Evolutionary conservation across 2,329 filamentous ascomycete genomes (phyloP).

Genomic region (Monosporascus sp.): DNA sequence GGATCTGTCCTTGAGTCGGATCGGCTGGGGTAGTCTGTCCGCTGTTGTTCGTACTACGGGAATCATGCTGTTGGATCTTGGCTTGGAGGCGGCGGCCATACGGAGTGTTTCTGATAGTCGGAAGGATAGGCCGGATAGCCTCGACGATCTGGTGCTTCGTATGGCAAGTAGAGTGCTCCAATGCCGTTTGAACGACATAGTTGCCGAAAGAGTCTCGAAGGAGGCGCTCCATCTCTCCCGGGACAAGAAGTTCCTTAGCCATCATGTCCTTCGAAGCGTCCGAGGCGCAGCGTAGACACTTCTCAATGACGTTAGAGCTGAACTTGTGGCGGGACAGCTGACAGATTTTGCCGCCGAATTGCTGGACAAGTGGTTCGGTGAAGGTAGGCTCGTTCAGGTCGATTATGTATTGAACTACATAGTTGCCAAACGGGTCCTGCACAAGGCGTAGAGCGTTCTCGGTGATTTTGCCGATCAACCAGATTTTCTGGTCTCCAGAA

Average conservation of each 20-base stretch:
- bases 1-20: slow-evolving; percentile 47
- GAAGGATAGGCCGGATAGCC: slow-evolving; percentile 76
- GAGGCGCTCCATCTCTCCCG: slow-evolving; percentile 77
- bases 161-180: slow-evolving; percentile 73
- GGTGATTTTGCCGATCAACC: slow-evolving; percentile 83
- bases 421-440: slow-evolving; percentile 97
- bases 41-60: slow-evolving; percentile 37
- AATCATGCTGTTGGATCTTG: slow-evolving; percentile 67
- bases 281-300: slow-evolving; percentile 81
- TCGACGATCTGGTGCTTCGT: slow-evolving; percentile 76
- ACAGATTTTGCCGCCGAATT: slow-evolving; percentile 69
- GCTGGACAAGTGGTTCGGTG: slow-evolving; percentile 79
- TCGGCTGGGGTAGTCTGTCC: slow-evolving; percentile 50
- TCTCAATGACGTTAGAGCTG: slow-evolving; percentile 98
- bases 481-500: slow-evolving; percentile 79
- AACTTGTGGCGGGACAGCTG: slow-evolving; percentile 91
- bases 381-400: slow-evolving; percentile 84
- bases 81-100: slow-evolving; percentile 90
- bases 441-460: slow-evolving; percentile 82
- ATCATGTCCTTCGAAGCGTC: slow-evolving; percentile 70
- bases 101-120: slow-evolving; percentile 80
- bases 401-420: slow-evolving; percentile 97
- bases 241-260: slow-evolving; percentile 71
- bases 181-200: slow-evolving; percentile 94
- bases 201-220: slow-evolving; percentile 93